These are phyloP conservation scores for Spizellomyces punctatus DNA, from an alignment of 192 early-diverging fungal species.

Conservation along the genomic window DNA sequence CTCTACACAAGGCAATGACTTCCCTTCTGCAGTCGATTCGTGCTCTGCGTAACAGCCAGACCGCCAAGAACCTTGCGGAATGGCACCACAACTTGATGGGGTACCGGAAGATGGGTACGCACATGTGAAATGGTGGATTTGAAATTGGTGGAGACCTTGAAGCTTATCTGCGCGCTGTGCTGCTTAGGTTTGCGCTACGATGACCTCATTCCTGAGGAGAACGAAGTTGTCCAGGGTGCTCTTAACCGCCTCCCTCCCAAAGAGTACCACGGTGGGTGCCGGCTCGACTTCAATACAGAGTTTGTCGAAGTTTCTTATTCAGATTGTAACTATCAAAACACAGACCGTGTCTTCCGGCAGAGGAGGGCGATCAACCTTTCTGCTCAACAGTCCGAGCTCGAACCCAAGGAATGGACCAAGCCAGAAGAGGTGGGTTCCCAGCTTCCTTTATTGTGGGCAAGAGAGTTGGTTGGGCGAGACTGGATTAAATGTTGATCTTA, in stretches of 20 bases:
- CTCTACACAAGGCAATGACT: not conserved
- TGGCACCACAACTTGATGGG: conserved; percentile 38
- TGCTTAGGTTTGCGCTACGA: conserved; percentile 81
- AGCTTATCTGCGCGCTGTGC: conserved; percentile 1
- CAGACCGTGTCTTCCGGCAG: conserved; percentile 78
- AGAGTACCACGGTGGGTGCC: conserved; percentile 51
- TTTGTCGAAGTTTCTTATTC: not conserved
- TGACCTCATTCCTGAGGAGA: conserved; percentile 89
- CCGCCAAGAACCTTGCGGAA: conserved; percentile 21
- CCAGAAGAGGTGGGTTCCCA: conserved; percentile 63
- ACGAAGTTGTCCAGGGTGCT: conserved; percentile 77
- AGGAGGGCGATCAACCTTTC: conserved; percentile 77
- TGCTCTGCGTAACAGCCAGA: conserved; percentile 22
- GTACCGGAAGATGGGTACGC: conserved; percentile 45
- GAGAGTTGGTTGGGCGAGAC: too few species aligned
- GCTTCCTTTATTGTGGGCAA: not conserved
- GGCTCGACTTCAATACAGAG: not conserved
- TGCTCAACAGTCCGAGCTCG: conserved; percentile 69
- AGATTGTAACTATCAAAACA: not conserved
- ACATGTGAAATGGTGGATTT: not conserved
- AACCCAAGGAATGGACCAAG: conserved; percentile 73
- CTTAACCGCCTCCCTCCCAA: conserved; percentile 72
- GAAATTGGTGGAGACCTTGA: conserved; percentile 18
- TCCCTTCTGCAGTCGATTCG: conserved; percentile 16
- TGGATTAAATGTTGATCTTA: too few species aligned